phyloP scores from a whole-genome alignment of 345 rosid species.

The Syzygium grande region DNA sequence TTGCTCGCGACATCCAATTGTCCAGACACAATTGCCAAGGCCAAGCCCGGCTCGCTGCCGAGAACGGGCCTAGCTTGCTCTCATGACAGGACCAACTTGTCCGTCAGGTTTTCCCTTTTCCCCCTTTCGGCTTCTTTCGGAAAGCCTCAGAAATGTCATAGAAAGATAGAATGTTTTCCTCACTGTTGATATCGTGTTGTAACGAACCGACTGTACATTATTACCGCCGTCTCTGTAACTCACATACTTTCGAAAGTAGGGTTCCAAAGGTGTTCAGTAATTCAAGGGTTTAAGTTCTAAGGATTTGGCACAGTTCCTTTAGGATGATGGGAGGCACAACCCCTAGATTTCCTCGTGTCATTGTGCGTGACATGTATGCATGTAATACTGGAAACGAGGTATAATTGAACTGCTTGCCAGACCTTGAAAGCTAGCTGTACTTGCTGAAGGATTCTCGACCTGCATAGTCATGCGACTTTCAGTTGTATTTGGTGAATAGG shows the following conservation, averaged over 20 bases:
- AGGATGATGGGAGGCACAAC: background rate
- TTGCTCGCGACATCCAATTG: constrained; percentile 79
- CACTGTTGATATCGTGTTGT: background rate
- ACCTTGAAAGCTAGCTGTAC: background rate
- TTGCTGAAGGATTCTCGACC: background rate
- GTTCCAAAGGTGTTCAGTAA: background rate
- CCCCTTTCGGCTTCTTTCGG: background rate
- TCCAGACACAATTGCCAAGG: constrained; percentile 54
- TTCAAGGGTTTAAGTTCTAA: background rate
- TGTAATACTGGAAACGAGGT: background rate
- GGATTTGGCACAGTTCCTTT: background rate
- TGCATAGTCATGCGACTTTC: background rate
- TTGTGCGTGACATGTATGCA: background rate
- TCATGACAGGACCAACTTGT: constrained; percentile 8
- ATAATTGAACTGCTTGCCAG: background rate
- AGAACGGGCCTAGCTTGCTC: constrained; percentile 25
- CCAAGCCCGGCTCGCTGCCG: constrained; percentile 73
- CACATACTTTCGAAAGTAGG: background rate
- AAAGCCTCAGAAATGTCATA: background rate
- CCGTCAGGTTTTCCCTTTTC: background rate
- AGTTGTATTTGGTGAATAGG: background rate
- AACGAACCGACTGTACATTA: background rate
- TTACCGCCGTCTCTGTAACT: background rate
- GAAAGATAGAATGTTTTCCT: background rate
- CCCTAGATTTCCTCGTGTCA: background rate